Base-by-base conservation (phyloP, 225 moss, liverwort and hornwort species). In the Asterella californica region DNA sequence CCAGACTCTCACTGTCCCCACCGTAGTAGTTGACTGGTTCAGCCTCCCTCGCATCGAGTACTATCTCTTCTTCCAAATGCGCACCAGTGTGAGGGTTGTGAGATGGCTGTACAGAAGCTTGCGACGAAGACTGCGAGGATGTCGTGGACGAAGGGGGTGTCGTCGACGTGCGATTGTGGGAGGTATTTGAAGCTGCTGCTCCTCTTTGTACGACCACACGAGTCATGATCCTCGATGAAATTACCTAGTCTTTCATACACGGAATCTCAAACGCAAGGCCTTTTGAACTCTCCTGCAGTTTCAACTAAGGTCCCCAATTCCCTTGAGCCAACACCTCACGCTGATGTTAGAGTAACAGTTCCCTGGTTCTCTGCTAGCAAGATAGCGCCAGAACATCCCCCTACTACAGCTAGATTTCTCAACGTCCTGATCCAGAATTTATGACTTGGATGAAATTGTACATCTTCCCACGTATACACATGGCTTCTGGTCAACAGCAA, bases 121-220 rank as follows among this genome's bases (percentile, higher is more conserved):
- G 87, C 38, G 84, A 80, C 33, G 84, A 87, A 46, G 82, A 74
- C 2, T 81, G 84, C 10, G 87, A 84, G 32, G 87, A 81, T 22
- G 78, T 72, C 70, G 83, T 77, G 53, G 87, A 88, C 77, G 79
- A 81, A 27, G 87, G 77, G 25, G 84, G 80, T 53, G 84, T 82
- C 15, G 83, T 79, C 29, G 87, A 84, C 60, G 84, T 81, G 49
- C 85, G 82, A 29, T 80, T 82, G 65, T 88, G 87, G 45, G 85
- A 65, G 0, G 81, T 78, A 75, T 72, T 83, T 3, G 74, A 78
- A n/a, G 59, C n/a, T n/a, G 71, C 81, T 15, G 83, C 21, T 74
- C 60, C 82, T 36, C 87, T 77, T 34, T 88, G 87, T 77, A 88
- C 83, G 10, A 88, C 84, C 29, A 88, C 85, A 47, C 87, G 84